These are phyloP conservation scores for Phytophthora brassicae DNA, from an alignment of 352 stramenopile species.

Conservation along the genomic window DNA sequence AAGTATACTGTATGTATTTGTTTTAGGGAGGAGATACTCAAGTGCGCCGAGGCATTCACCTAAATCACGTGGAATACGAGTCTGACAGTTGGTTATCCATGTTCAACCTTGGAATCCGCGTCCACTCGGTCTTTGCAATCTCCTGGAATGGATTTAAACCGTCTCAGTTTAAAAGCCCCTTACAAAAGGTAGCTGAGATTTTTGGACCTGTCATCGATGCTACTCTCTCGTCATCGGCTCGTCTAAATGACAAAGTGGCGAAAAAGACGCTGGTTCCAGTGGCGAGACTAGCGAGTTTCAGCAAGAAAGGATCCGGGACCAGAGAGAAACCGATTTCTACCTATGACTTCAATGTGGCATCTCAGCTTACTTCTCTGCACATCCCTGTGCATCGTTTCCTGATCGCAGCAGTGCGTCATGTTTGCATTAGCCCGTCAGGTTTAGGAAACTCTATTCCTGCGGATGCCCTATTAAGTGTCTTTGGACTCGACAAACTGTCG, in stretches of 20 bases:
- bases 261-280: constrained; percentile 54
- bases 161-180: constrained; percentile 33
- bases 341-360: constrained; percentile 72
- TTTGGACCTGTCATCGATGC: constrained; percentile 50
- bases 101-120: constrained; percentile 87
- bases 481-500: constrained; percentile 60
- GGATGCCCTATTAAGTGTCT: constrained; percentile 47
- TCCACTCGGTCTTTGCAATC: constrained; percentile 83
- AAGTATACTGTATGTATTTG: constrained; percentile 14
- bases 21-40: constrained; percentile 75
- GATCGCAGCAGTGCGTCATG: constrained; percentile 65
- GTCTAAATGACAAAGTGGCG: constrained; percentile 49
- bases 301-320: constrained; percentile 9
- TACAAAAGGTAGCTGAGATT: constrained; percentile 42
- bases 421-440: constrained; percentile 57
- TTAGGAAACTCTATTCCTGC: constrained; percentile 52
- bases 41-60: constrained; percentile 60
- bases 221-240: constrained; percentile 44
- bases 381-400: constrained; percentile 85
- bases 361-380: constrained; percentile 69
- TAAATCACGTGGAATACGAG: constrained; percentile 88
- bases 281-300: constrained; percentile 29
- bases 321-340: constrained; percentile 31
- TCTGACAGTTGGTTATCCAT: constrained; percentile 88
- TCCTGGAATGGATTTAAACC: constrained; percentile 71